Evolutionary conservation across 208 protist genomes (phyloP), one percentile per base, ranked within the genome.

Genomic region (Wallacemonas sp.): DNA sequence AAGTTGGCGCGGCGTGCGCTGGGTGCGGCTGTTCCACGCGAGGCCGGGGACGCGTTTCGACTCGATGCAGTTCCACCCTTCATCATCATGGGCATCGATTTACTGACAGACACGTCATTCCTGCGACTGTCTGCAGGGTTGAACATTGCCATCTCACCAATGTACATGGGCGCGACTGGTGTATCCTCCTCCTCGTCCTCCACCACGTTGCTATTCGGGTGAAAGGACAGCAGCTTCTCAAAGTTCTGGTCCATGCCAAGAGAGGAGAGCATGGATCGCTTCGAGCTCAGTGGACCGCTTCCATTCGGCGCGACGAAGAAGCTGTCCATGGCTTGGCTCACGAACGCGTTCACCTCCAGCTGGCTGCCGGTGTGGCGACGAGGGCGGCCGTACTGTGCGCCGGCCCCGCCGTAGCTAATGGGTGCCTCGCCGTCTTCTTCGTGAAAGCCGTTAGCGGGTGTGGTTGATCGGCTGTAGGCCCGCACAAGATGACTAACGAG

Each of bases 111-210:
- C 27, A 67, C 22, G 49, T 77, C 62, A 55, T 72, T 66, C 22
- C 47, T 47, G 28, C 64, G 58, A 1, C 51, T 49, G 33, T 39
- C 66, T 26, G 75, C 61, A 3, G 77, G 72, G 44, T 72, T 60
- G 56, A 83, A 83, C 21, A 74, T 42, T 0, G 77, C 77, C 66
- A 79, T 72, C 56, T 56, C 56, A 9, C 77, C 77, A 8, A 83
- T 70, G 38, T 72, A 67, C 66, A 67, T 68, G 14, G 77, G 77
- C 63, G 72, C 45, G 42, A 83, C 33, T 24, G 68, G 47, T 27
- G 68, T 62, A 3, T 56, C 62, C 21, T 36, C 66, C 5, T 47
- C 62, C 15, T 76, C 72, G 17, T 62, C 62, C 34, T 66, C 53
- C 2, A 28, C 61, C 0, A 77, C 45, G 46, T 59, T 76, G 64